Base-by-base conservation (phyloP, 306 rosid genomes). In the Vigna unguiculata region DNA sequence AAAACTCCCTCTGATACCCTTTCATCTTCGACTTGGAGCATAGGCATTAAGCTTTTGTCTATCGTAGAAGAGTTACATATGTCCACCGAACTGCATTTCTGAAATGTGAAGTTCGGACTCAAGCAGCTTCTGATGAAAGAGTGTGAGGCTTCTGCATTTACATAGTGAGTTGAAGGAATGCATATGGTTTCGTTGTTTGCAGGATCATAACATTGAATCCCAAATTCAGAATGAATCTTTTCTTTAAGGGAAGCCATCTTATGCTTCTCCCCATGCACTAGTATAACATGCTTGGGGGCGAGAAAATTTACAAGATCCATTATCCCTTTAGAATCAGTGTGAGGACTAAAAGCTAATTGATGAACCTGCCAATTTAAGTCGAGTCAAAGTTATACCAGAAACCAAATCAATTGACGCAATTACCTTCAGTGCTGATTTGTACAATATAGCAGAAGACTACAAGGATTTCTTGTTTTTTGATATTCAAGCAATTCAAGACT, bases 261-360 rank as follows among this genome's bases (percentile, higher is more conserved):
- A 52, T 93, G 97, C 83, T 88, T 89, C 89, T 92, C 98, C 0
- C 98, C 98, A 49, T 92, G 98, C 58, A 94, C 98, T 16, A 94
- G 92, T 25, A 94, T 88, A 60, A 89, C 93, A 60, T 94, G 87
- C 86, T 94, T 94, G 0, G 98, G 98, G 80, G 93, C 84, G 78
- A 95, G 91, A 85, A 95, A 95, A 69, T 90, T 92, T 67, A 92
- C 77, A 36, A 92, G 96, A 83, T n/a, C n/a, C n/a, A n/a, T n/a
- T n/a, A n/a, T n/a, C n/a, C n/a, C n/a, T n/a, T n/a, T n/a, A n/a
- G n/a, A n/a, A n/a, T n/a, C n/a, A n/a, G n/a, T n/a, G n/a, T n/a
- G n/a, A n/a, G n/a, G n/a, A n/a, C n/a, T n/a, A n/a, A n/a, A n/a
- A n/a, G n/a, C n/a, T n/a, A n/a, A n/a, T n/a, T n/a, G n/a, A n/a